Base-by-base conservation (phyloP, 129 eudicot species). In the Erigeron canadensis region DNA sequence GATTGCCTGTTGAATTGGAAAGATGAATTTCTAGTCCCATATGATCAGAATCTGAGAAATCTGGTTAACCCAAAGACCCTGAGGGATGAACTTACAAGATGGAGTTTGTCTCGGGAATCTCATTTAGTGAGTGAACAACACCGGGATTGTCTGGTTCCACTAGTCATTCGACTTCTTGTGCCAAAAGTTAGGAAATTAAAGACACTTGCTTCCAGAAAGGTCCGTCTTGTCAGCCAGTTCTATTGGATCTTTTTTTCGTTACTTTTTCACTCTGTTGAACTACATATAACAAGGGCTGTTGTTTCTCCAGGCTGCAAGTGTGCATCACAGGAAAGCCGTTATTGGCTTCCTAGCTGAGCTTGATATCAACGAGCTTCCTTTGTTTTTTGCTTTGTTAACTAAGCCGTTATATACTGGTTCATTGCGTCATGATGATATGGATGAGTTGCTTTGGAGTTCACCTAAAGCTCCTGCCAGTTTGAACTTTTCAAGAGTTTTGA, bases 1-100 rank as follows among this genome's bases (percentile, higher is more conserved):
- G 98, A 94, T 76, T 85, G 93, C 74, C 80, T 94, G 18, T 60
- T 94, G 75, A 89, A 89, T 58, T 94, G 98, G 98, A 90, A 78
- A 78, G 95, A 89, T 69, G 90, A 83, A 5, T 89, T 76, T 48
- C 47, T 89, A 60, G 60, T 80, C 34, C 96, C 96, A 4, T 94
- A 94, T 46, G 84, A 47, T 63, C 79, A 84, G 71, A 88, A 94
- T 73, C 83, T 94, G 65, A 89, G 83, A 76, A 89, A 94, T 80
- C 73, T 94, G 71, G 84, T 89, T 65, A 82, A 76, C 80, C 69
- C 89, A 9, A 87, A 89, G 72, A 76, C 48, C 50, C 66, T 94
- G 70, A 78, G 98, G 59, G 97, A 94, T 65, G 98, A 94, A 81
- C 90, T 94, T 23, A 79, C 97, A 40, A 85, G 87, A 43, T 94